Evolutionary conservation across 164 flowering plant species (phyloP).

Genomic region (Kalanchoe fedtschenkoi): DNA sequence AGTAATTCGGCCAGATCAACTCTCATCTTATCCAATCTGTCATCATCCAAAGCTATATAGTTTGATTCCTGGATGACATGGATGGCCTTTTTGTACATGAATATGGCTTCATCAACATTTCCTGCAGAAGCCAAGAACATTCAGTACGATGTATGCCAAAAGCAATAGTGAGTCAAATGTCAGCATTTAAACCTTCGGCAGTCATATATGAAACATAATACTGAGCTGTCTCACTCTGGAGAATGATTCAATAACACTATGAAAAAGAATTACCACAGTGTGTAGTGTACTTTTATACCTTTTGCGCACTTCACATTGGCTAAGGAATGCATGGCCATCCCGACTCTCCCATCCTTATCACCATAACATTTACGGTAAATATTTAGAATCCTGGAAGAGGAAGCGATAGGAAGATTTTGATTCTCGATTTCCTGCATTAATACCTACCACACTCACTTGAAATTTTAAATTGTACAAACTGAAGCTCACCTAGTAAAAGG

Average conservation of each 20-base stretch:
- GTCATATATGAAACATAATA: no score
- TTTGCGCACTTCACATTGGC: conserved; percentile 70
- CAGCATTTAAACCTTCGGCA: background rate
- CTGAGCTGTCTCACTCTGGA: no score
- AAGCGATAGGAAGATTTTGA: background rate
- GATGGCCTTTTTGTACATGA: conserved; percentile 50
- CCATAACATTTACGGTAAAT: conserved; percentile 57
- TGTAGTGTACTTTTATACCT: conserved; percentile 22
- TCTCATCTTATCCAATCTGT: conserved; percentile 64
- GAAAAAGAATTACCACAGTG: background rate
- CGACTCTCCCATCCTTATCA: conserved; percentile 77
- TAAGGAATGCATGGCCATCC: conserved; percentile 74
- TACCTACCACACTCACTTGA: background rate
- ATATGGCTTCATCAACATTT: conserved; percentile 56
- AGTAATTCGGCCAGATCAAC: conserved; percentile 79
- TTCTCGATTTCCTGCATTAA: background rate
- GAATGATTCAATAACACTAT: no score
- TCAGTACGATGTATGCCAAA: background rate
- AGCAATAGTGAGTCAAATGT: background rate
- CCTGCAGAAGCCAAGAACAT: conserved; percentile 30
- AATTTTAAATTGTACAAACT: conserved; percentile 1
- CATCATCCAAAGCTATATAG: conserved; percentile 44
- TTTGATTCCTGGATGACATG: conserved; percentile 47
- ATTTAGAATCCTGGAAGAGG: conserved; percentile 35
- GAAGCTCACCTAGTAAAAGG: conserved; percentile 45